These are phyloP conservation scores for Amaranthus tricolor DNA, from an alignment of 179 eudicot species.

Conservation along the genomic window DNA sequence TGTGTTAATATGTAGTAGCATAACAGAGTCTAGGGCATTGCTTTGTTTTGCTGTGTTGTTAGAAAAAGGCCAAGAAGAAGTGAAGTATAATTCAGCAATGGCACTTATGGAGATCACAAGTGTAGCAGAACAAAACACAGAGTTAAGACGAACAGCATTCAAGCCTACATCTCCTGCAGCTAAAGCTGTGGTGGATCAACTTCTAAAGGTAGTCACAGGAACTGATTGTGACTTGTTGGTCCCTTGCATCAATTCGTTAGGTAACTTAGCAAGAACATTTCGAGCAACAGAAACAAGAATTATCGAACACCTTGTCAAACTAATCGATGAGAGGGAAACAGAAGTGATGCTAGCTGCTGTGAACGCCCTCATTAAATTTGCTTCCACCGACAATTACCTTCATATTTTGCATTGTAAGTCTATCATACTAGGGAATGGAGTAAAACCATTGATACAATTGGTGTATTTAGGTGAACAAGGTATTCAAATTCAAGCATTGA, in stretches of 20 bases:
- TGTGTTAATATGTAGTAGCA: constrained; percentile 44
- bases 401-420: constrained; percentile 45
- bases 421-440: constrained; percentile 39
- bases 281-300: constrained; percentile 55
- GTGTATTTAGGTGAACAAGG: constrained; percentile 52
- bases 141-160: constrained; percentile 49
- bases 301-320: constrained; percentile 41
- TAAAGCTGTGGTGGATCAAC: constrained; percentile 55
- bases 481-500: constrained; percentile 35
- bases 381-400: constrained; percentile 43
- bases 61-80: constrained; percentile 50
- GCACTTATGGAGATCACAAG: constrained; percentile 60
- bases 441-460: constrained; percentile 46
- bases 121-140: constrained; percentile 56
- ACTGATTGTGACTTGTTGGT: constrained; percentile 38
- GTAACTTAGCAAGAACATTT: constrained; percentile 56
- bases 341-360: constrained; percentile 43
- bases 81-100: constrained; percentile 55
- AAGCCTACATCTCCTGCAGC: constrained; percentile 65
- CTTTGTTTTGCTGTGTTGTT: constrained; percentile 58
- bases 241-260: constrained; percentile 46
- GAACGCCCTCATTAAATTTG: constrained; percentile 42
- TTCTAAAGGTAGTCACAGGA: constrained; percentile 38
- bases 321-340: constrained; percentile 45
- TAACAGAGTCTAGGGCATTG: constrained; percentile 56